Evolutionary conservation across 164 flowering plant genomes (phyloP).

Genomic region (Sextonia rubra): DNA sequence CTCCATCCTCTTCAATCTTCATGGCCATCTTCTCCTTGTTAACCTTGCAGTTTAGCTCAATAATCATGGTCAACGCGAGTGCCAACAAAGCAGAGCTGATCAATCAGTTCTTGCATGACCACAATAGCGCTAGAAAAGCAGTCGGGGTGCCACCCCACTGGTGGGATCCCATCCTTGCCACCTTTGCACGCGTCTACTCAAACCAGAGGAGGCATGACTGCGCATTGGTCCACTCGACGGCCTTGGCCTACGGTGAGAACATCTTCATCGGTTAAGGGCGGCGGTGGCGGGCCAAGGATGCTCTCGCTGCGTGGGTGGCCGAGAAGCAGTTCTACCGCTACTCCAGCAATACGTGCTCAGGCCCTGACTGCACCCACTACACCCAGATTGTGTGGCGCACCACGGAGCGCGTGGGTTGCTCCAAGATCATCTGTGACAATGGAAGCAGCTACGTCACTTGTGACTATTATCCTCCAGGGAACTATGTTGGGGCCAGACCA

Average conservation of each 20-base stretch:
- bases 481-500: slow-evolving; percentile 17
- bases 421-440: slow-evolving; percentile 17
- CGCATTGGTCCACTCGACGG: slow-evolving; percentile 15
- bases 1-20: no score
- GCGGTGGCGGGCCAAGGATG: slow-evolving; percentile 13
- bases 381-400: slow-evolving; percentile 24
- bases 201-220: slow-evolving; percentile 20
- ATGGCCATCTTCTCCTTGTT: no score
- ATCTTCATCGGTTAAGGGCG: slow-evolving; percentile 19
- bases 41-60: background rate
- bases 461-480: slow-evolving; percentile 24
- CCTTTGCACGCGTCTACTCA: slow-evolving; percentile 20
- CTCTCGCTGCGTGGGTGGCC: slow-evolving; percentile 16
- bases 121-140: slow-evolving; percentile 16
- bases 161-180: slow-evolving; percentile 22
- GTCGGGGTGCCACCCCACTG: slow-evolving; percentile 22
- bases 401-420: slow-evolving; percentile 19
- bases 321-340: slow-evolving; percentile 17
- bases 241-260: slow-evolving; percentile 16
- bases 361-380: slow-evolving; percentile 16
- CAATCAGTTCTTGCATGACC: slow-evolving; percentile 16
- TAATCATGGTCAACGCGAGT: background rate
- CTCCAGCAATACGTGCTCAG: slow-evolving; percentile 8
- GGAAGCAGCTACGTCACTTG: slow-evolving; percentile 19
- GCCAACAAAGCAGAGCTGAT: slow-evolving; percentile 1